Percentiles rank a stretch among this genome's conserved stretches.
phyloP scores from a whole-genome alignment of 139 green algal species.

The Helicosporidium sp. region DNA sequence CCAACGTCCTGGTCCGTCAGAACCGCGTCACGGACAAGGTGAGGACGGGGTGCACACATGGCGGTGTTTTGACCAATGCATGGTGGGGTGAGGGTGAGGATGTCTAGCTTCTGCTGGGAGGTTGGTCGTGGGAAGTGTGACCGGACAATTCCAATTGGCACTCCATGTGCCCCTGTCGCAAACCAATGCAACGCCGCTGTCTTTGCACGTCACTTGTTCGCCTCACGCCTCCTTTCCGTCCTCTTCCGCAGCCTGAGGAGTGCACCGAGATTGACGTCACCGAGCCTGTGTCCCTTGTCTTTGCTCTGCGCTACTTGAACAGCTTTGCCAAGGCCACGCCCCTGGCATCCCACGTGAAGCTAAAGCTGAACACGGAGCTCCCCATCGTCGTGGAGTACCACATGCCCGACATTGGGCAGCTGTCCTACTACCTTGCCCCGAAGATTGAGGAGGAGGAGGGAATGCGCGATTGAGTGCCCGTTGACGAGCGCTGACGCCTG shows the following conservation, averaged over 20 bases:
- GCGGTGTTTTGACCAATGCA: too few relatives aligned
- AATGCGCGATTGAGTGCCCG: not conserved
- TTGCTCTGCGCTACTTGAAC: conserved; percentile 94
- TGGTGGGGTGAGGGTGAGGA: too few relatives aligned
- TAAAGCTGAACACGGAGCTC: conserved; percentile 76
- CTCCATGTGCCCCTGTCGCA: too few relatives aligned
- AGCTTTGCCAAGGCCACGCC: conserved; percentile 25
- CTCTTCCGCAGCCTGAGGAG: conserved; percentile 50
- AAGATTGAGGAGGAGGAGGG: conserved; percentile 51
- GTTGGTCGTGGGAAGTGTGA: too few relatives aligned
- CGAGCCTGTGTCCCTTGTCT: conserved; percentile 84
- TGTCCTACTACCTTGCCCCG: conserved; percentile 60
- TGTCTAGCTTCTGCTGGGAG: too few relatives aligned
- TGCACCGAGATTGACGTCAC: conserved; percentile 69
- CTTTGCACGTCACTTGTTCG: too few relatives aligned
- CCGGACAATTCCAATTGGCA: too few relatives aligned
- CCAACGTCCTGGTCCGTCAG: conserved; percentile 73
- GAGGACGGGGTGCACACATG: too few relatives aligned
- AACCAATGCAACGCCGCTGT: too few relatives aligned
- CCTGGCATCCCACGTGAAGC: conserved; percentile 37
- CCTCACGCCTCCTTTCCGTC: too few relatives aligned
- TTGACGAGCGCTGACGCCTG: too few relatives aligned
- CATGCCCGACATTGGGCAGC: conserved; percentile 59
- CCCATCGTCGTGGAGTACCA: conserved; percentile 82
- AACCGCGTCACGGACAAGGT: conserved; percentile 46